Base-by-base conservation (phyloP, 805 yeast species). In the Diddensiella caesifluorescens region DNA sequence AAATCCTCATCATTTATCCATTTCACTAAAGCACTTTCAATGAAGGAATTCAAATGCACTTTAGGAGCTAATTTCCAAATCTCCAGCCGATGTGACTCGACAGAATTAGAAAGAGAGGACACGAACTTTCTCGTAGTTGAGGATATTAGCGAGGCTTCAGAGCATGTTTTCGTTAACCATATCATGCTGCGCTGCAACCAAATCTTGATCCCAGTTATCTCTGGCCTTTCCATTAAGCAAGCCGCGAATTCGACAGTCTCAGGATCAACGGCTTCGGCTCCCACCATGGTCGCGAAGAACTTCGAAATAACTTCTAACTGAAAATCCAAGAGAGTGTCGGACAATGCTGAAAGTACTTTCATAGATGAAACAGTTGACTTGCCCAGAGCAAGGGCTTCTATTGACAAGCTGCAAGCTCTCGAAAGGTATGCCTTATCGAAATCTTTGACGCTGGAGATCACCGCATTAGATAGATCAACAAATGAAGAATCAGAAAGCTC, bases 1-100 rank as follows among this genome's bases (percentile, higher is more conserved):
- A 75, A 66, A 0, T 46, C 44, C 2, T 53, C 58, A 21, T 68
- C 49, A 10, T 51, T 48, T 1, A 75, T 53, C 82, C 87, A 82
- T 26, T 56, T 51, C 2, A 62, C 60, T 1, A 53, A 36, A 0
- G 57, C 51, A 21, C 55, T 54, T 34, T 56, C 59, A 2, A 65
- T 33, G n/a, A 61, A 45, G 6, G 65, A 54, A 22, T 63, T 64
- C 22, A 60, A 16, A 2, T 44, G 22, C 25, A 34, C 41, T 2
- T 51, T 31, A 2, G 48, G 36, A 3, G 48, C 53, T 28, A 48
- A 20, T 10, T 27, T 22, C 59, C 56, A 55, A n/a, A 38, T 20
- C 3, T 27, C 21, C 35, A 38, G 5, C 13, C 22, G 23, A 19
- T 36, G 42, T 22, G 22, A 34, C 26, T 18, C 5, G 20, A 23